Conservation (phyloP, 73 alveolate species). For the Paraurostyla sp. region DNA sequence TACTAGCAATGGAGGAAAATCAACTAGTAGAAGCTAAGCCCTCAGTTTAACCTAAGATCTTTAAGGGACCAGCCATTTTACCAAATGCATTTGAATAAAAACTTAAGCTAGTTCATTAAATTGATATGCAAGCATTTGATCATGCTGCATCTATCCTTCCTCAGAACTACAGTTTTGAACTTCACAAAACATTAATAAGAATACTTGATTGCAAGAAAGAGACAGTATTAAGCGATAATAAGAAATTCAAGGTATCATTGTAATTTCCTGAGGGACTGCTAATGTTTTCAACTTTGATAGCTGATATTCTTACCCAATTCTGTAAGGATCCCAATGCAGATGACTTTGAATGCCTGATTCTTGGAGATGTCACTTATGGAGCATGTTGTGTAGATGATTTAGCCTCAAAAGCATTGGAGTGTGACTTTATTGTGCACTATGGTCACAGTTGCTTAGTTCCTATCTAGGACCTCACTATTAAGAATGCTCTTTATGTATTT, state of each 20-base stretch:
- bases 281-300: conserved; percentile 87
- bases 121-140: conserved; percentile 52
- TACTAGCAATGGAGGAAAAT: background rate
- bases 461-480: conserved; percentile 81
- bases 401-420: conserved; percentile 93
- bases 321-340: conserved; percentile 56
- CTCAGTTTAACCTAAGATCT: background rate
- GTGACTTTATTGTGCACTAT: conserved; percentile 98
- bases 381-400: conserved; percentile 99
- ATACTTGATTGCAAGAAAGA: conserved; percentile 57
- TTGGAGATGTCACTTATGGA: conserved; percentile 99
- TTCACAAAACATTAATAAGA: conserved; percentile 93
- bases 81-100: conserved; percentile 9
- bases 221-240: conserved; percentile 3
- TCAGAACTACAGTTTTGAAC: conserved; percentile 94
- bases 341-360: conserved; percentile 79
- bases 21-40: background rate
- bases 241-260: conserved; percentile 80
- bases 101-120: background rate
- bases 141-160: conserved; percentile 91
- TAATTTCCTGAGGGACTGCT: conserved; percentile 99
- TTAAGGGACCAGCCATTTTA: background rate
- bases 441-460: conserved; percentile 98
- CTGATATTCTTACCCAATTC: conserved; percentile 88
- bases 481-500: conserved; percentile 92